These are phyloP conservation scores for Hirschfeldia incana DNA, from an alignment of 345 rosid genomes.

Conservation along the genomic window DNA sequence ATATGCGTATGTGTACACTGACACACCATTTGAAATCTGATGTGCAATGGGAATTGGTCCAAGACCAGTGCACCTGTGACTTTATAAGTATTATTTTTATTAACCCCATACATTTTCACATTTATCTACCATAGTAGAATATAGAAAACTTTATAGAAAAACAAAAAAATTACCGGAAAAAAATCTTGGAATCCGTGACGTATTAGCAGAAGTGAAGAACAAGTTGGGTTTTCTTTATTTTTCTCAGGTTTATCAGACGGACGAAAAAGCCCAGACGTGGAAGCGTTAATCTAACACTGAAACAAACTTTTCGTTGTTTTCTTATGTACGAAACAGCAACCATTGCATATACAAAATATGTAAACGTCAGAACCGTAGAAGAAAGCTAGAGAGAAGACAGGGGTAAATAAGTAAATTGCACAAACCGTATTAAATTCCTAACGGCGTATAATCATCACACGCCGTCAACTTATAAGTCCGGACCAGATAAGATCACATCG, in stretches of 20 bases:
- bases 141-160: neutral
- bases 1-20: slow-evolving; percentile 17
- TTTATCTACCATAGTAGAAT: neutral
- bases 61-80: slow-evolving; percentile 64
- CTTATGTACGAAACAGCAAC: neutral
- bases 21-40: slow-evolving; percentile 38
- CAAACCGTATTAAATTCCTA: neutral
- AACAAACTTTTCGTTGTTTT: slow-evolving; percentile 5
- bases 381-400: neutral
- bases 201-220: slow-evolving; percentile 1
- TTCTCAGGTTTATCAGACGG: neutral
- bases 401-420: neutral
- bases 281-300: neutral
- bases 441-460: neutral
- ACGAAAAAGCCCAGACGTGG: slow-evolving; percentile 7
- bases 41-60: slow-evolving; percentile 75
- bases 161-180: neutral
- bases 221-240: neutral
- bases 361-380: slow-evolving; percentile 8
- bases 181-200: slow-evolving; percentile 26
- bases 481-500: slow-evolving; percentile 30
- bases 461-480: slow-evolving; percentile 20
- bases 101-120: slow-evolving; percentile 29
- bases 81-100: neutral
- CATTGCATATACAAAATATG: slow-evolving; percentile 9